These are phyloP conservation scores for Solanum dulcamara DNA, from an alignment of 257 asterid species.

Conservation along the genomic window DNA sequence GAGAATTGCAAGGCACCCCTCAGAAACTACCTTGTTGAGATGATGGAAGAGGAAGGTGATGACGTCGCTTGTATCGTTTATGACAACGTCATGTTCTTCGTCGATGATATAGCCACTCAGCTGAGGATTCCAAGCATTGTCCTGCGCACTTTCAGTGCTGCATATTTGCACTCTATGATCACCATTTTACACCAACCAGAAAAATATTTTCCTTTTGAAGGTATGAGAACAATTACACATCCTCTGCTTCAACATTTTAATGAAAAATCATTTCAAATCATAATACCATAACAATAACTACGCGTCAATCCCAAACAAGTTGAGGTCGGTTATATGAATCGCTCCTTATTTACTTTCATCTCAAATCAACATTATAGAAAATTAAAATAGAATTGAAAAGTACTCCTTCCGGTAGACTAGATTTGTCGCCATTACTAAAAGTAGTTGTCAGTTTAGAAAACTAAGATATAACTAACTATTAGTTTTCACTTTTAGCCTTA, in stretches of 20 bases:
- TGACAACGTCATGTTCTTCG: conserved; percentile 36
- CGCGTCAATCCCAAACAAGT: neutral
- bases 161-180: conserved; percentile 13
- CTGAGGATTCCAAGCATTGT: conserved; percentile 32
- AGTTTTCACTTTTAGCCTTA: neutral
- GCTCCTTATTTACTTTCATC: too few relatives aligned
- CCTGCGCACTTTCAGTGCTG: conserved; percentile 23
- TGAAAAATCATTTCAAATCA: neutral
- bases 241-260: neutral
- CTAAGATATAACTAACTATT: too few relatives aligned
- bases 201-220: conserved; percentile 23
- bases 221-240: neutral
- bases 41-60: conserved; percentile 8
- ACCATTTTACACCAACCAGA: conserved; percentile 11
- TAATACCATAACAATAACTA: neutral
- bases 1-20: conserved; percentile 24
- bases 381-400: too few relatives aligned
- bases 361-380: too few relatives aligned
- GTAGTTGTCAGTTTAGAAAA: too few relatives aligned
- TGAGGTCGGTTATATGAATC: too few relatives aligned
- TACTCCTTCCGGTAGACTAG: too few relatives aligned
- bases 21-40: conserved; percentile 6
- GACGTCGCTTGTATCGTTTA: conserved; percentile 25
- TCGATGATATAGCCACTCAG: conserved; percentile 14
- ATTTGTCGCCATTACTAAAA: too few relatives aligned